Evolutionary conservation across 345 rosid species (phyloP), one percentile per base, ranked within the genome.

Genomic region (Populus euphratica): DNA sequence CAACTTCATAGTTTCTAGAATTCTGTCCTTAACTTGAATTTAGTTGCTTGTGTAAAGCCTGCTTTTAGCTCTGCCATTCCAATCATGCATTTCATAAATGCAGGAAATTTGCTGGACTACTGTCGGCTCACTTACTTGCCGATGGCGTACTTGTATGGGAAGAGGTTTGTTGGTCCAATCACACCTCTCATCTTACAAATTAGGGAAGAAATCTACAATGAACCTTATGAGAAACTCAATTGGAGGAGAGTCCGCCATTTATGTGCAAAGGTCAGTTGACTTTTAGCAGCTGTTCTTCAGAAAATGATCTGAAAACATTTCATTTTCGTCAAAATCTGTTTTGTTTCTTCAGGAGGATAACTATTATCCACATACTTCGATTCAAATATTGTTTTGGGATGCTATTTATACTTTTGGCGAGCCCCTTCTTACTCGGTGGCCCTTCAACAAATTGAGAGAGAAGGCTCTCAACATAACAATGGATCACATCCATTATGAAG

Each of bases 401-500:
- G 18, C 72, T 29, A 27, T 78, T 10, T 64, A 65, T 29, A 65
- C 23, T 12, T 35, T 62, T 2, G n/a, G 31, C 3, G 81, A 72
- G 56, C 77, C 77, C 36, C 1, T 76, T 23, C 64, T 78, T 4
- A 78, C 67, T 0, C 13, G 59, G 11, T 78, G 81, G 81, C 81
- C 81, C 17, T 27, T 76, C 52, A 76, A 69, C 67, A 76, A 76
- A 21, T 18, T 76, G 64, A 76, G 79, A 39, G 61, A 73, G 50
- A 78, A 39, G 39, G 72, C 76, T 72, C 72, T 78, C 23, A 31
- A 78, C 25, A 43, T 17, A 10, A 78, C 81, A 16, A 78, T 78
- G 76, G 61, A 78, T 21, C 76, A 78, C 61, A 78, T 78, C 11
- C 80, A 77, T 21, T 77, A 77, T 69, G 86, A 84, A 84, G 86